These are phyloP conservation scores for Cladosporium velox DNA, from an alignment of 2,329 filamentous ascomycete species.

Conservation along the genomic window DNA sequence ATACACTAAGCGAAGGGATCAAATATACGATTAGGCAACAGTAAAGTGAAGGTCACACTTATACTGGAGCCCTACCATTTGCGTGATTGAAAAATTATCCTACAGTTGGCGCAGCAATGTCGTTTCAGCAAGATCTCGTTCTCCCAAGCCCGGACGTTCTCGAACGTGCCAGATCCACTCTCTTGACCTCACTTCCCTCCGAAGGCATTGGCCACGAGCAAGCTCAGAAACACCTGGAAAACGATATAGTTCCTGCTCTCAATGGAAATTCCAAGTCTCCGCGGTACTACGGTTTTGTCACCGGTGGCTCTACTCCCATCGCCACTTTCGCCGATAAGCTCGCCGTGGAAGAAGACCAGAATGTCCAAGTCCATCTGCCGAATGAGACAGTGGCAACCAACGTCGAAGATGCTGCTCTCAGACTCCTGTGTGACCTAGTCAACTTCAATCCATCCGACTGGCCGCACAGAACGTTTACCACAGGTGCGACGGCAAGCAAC, in stretches of 20 bases:
- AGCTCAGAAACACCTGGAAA: conserved; percentile 46
- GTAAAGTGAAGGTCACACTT: neutral
- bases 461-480: conserved; percentile 79
- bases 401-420: conserved; percentile 72
- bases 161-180: conserved; percentile 35
- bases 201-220: conserved; percentile 47
- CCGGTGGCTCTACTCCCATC: conserved; percentile 75
- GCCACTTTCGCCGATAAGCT: conserved; percentile 81
- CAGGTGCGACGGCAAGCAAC: conserved; percentile 69
- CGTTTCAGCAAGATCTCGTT: conserved; percentile 1
- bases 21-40: neutral
- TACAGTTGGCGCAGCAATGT: neutral
- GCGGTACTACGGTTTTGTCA: conserved; percentile 88
- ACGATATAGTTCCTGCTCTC: conserved; percentile 58
- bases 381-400: conserved; percentile 72
- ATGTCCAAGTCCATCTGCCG: conserved; percentile 78
- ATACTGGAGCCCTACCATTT: neutral
- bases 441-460: conserved; percentile 57
- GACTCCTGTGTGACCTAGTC: conserved; percentile 69
- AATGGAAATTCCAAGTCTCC: conserved; percentile 65
- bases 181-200: conserved; percentile 42
- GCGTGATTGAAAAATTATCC: neutral
- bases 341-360: conserved; percentile 80
- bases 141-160: conserved; percentile 39
- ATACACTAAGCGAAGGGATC: neutral